Percentiles rank a stretch among this genome's conserved stretches.
Evolutionary conservation across 176 grass and related monocot species (phyloP).

Genomic region (Triticum timopheevii): DNA sequence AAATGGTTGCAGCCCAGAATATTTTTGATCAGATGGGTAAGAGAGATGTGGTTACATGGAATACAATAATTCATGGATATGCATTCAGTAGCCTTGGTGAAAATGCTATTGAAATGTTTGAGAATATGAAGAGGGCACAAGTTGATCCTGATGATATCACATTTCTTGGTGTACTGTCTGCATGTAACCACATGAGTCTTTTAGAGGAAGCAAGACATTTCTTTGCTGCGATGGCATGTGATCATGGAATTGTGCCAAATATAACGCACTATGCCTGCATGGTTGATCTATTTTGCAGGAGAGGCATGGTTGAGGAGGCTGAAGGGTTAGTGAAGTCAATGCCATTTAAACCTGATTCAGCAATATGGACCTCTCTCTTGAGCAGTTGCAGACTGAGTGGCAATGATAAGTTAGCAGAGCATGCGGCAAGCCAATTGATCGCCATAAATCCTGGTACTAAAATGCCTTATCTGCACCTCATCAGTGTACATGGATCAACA

Average conservation of each 20-base stretch:
- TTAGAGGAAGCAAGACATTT: constrained; percentile 60
- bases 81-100: constrained; percentile 55
- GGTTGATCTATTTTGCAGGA: constrained; percentile 55
- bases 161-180: constrained; percentile 56
- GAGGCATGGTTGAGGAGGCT: constrained; percentile 49
- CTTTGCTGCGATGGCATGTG: constrained; percentile 45
- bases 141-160: constrained; percentile 62
- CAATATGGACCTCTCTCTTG: constrained; percentile 70
- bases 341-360: constrained; percentile 66
- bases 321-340: constrained; percentile 53
- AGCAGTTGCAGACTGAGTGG: constrained; percentile 49
- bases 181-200: constrained; percentile 62
- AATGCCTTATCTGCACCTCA: constrained; percentile 66
- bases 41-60: constrained; percentile 73
- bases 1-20: constrained; percentile 37
- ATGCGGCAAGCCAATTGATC: constrained; percentile 49
- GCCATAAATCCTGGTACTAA: constrained; percentile 30
- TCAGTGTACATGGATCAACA: constrained; percentile 44
- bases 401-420: constrained; percentile 42
- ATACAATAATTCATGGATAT: constrained; percentile 67
- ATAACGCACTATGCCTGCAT: constrained; percentile 66
- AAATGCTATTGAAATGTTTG: constrained; percentile 50
- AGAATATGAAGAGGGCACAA: constrained; percentile 44
- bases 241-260: constrained; percentile 52
- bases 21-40: constrained; percentile 51